These are phyloP conservation scores for Calonectria crousiana DNA, from an alignment of 2,329 filamentous ascomycete genomes.

Conservation along the genomic window DNA sequence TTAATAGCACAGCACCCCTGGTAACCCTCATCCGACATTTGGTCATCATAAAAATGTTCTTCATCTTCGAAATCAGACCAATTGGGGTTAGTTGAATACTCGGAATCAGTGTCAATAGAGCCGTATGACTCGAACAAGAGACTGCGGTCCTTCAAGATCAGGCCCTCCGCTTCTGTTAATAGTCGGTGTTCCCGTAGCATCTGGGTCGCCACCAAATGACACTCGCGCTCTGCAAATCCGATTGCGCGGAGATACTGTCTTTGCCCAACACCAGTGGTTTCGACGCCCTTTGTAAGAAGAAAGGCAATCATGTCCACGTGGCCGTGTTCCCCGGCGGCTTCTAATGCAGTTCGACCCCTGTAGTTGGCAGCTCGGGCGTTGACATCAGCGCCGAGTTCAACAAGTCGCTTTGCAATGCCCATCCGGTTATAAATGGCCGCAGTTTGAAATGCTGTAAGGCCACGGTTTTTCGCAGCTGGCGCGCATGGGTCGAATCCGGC, in stretches of 20 bases:
- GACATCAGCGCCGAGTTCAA: neutral
- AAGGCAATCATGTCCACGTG: neutral
- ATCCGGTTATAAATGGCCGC: neutral
- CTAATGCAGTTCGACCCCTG: neutral
- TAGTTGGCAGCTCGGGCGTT: neutral
- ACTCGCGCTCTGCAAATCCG: neutral
- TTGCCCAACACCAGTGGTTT: neutral
- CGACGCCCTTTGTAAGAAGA: neutral
- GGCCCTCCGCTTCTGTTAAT: neutral
- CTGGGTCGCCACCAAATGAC: neutral
- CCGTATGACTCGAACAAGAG: neutral
- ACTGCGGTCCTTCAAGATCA: neutral
- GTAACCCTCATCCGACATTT: neutral
- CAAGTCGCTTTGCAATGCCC: neutral
- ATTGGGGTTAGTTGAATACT: neutral
- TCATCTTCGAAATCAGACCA: neutral
- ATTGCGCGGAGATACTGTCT: neutral
- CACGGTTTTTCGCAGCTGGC: neutral
- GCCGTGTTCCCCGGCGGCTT: neutral
- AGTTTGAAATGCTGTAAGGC: neutral
- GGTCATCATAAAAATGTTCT: neutral
- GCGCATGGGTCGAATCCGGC: neutral
- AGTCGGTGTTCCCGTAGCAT: neutral
- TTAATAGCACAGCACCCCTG: neutral
- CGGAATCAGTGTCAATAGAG: neutral